A percentile compares a stretch with the other conserved stretches of the same genome.
Evolutionary conservation across 768 basidiomycete species (phyloP).

Genomic region (Paxillus involutus): DNA sequence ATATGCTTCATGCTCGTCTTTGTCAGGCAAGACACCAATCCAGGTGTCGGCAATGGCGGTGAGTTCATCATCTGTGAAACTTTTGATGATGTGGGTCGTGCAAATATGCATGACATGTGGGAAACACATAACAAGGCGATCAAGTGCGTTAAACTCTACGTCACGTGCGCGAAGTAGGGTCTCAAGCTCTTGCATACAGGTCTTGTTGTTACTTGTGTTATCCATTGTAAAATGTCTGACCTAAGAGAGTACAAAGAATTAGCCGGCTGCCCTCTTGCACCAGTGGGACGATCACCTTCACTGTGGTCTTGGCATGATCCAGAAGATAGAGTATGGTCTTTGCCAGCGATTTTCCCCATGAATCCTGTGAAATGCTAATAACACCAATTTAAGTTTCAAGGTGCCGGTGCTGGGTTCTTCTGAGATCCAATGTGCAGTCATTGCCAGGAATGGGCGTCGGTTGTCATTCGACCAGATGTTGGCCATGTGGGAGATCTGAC

Average conservation of each 20-base stretch:
- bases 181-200: constrained; percentile 3
- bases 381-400: constrained; percentile 4
- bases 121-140: constrained; percentile 23
- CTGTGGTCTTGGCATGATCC: background rate
- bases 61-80: background rate
- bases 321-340: background rate
- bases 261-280: too few species aligned
- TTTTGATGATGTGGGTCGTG: constrained; percentile 9
- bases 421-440: background rate
- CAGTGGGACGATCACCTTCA: too few species aligned
- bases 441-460: too few species aligned
- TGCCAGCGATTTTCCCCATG: constrained; percentile 6
- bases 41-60: too few species aligned
- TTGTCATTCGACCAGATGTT: background rate
- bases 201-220: constrained; percentile 14
- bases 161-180: background rate
- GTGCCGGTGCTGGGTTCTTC: background rate
- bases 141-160: constrained; percentile 14
- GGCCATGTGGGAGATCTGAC: background rate
- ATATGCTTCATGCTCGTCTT: background rate
- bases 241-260: background rate
- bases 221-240: constrained; percentile 9
- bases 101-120: constrained; percentile 21
- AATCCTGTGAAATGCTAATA: constrained; percentile 18
- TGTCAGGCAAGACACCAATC: background rate